Evolutionary conservation across 345 rosid genomes (phyloP), one percentile per base, ranked within the genome.

Genomic region (Gossypium australe): DNA sequence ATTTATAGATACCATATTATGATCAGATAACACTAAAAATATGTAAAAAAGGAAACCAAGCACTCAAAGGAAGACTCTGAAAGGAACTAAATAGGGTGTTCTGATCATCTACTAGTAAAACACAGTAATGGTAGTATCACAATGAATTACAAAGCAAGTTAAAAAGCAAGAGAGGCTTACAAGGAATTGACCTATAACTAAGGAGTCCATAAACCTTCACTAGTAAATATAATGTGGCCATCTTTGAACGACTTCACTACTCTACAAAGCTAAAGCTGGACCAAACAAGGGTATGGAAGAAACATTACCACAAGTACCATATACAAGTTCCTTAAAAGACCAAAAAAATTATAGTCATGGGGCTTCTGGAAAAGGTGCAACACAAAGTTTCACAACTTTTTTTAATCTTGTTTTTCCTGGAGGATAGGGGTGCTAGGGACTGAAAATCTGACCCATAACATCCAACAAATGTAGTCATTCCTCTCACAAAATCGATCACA

Each of bases 1-100:
- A 6, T 44, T 65, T 65, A 27, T 44, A 17, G 70, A 44, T 43
- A 65, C 27, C 69, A 43, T 43, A 41, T 11, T 66, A 45, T 45
- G 70, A 66, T 66, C 12, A 44, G 17, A 66, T 44, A 66, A 66
- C 70, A 2, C 52, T 44, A 7, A 45, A 66, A 66, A 20, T 1
- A 66, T 18, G 70, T 66, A 44, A 17, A 44, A 66, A 44, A 20
- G 70, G 70, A 66, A 66, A 66, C 52, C 34, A 18, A 44, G 3
- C 70, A 66, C 70, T 22, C 18, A 67, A 66, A 47, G 56, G 71
- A 67, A 51, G 38, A 67, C 41, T 22, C 13, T 47, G 18, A 47
- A 24, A 67, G 57, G 57, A 67, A 25, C 59, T 11, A 27, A 49
- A 18, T 49, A 27, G 58, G 9, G 72, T 7, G 9, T 49, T 69